Conservation (phyloP, 495 filamentous ascomycete genomes). For the Penicillium diatomitis region DNA sequence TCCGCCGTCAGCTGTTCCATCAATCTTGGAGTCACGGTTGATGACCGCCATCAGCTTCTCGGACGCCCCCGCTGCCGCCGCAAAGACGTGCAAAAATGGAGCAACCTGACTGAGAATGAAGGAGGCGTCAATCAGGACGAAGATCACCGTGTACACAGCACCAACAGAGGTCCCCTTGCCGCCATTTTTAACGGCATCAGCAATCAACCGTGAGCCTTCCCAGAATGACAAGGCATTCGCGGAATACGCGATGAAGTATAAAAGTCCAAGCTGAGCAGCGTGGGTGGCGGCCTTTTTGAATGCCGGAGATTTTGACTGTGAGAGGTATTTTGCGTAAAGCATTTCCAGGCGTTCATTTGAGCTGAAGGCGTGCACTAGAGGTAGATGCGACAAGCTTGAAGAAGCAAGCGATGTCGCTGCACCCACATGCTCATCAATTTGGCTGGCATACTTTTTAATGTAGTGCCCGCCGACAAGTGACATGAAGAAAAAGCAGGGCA, state of each 20-base stretch:
- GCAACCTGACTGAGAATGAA: constrained; percentile 54
- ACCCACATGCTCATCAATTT: constrained; percentile 37
- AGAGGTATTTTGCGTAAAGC: constrained; percentile 38
- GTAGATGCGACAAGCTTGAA: constrained; percentile 34
- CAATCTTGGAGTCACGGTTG: constrained; percentile 41
- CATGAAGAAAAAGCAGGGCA: constrained; percentile 60
- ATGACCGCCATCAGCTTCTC: constrained; percentile 41
- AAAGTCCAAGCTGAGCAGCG: constrained; percentile 47
- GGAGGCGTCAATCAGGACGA: constrained; percentile 53
- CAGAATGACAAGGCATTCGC: constrained; percentile 58
- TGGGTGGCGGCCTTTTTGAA: constrained; percentile 49
- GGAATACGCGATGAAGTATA: constrained; percentile 57
- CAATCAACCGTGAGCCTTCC: constrained; percentile 50
- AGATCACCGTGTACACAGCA: constrained; percentile 54
- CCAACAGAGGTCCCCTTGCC: constrained; percentile 37
- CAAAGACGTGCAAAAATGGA: constrained; percentile 55
- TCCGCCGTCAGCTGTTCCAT: constrained; percentile 32
- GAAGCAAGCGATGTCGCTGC: constrained; percentile 39
- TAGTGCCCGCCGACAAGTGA: constrained; percentile 47
- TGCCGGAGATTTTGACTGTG: constrained; percentile 36
- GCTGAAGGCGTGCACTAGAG: constrained; percentile 40
- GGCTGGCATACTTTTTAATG: constrained; percentile 46
- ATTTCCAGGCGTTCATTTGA: constrained; percentile 38
- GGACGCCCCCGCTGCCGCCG: constrained; percentile 44
- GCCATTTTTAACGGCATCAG: constrained; percentile 34